A percentile compares a stretch with the other conserved stretches of the same genome.
These are phyloP conservation scores for Haplographium delicatum DNA, from an alignment of 495 filamentous ascomycete species.

Conservation along the genomic window DNA sequence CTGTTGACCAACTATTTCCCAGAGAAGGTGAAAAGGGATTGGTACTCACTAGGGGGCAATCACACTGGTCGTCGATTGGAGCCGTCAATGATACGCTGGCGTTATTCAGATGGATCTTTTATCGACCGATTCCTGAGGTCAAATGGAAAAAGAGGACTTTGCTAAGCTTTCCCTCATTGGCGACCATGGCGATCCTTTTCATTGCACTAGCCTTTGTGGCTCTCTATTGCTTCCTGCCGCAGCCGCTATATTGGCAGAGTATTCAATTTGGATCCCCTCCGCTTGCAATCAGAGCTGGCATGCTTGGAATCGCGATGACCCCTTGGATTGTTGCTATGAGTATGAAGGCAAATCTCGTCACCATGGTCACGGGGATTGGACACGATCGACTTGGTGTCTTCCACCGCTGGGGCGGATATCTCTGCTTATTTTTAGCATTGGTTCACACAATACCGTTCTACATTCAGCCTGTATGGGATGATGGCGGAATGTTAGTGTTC, in stretches of 20 bases:
- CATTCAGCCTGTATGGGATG: constrained; percentile 77
- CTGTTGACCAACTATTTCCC: constrained; percentile 65
- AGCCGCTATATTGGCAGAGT: constrained; percentile 78
- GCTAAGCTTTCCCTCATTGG: constrained; percentile 71
- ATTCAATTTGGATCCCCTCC: constrained; percentile 84
- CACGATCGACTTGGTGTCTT: constrained; percentile 90
- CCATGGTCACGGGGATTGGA: constrained; percentile 80
- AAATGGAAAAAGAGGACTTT: constrained; percentile 53
- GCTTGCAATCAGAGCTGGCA: constrained; percentile 81
- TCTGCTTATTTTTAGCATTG: constrained; percentile 76
- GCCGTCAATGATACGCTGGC: constrained; percentile 71
- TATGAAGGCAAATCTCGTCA: constrained; percentile 87
- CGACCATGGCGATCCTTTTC: constrained; percentile 58
- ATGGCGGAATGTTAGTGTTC: constrained; percentile 63
- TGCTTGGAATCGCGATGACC: constrained; percentile 90
- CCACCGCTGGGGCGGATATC: constrained; percentile 88
- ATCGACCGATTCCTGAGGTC: constrained; percentile 69
- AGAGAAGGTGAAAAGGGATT: constrained; percentile 44
- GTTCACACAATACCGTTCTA: constrained; percentile 89
- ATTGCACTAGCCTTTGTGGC: constrained; percentile 64
- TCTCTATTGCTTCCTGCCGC: constrained; percentile 77
- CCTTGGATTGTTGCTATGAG: constrained; percentile 89
- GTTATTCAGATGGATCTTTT: constrained; percentile 77
- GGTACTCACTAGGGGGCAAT: constrained; percentile 51
- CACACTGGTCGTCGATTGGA: constrained; percentile 61